Base-by-base conservation (phyloP, 1,284 basidiomycete species). In the Vanrija sp. region DNA sequence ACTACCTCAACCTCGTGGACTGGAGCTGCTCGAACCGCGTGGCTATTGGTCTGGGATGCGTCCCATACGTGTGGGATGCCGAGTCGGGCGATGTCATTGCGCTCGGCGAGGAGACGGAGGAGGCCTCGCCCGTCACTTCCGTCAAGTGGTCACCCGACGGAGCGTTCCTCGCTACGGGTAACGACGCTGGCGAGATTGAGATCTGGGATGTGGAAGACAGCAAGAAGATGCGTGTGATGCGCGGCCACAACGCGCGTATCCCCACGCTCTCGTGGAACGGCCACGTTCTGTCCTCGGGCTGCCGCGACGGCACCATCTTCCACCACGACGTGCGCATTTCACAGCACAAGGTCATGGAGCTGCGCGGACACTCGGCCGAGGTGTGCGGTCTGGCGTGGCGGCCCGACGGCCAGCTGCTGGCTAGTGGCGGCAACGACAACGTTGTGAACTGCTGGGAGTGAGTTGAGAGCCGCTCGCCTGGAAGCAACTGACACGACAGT, bases 401-500 rank as follows among this genome's bases (percentile, higher is more conserved):
- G 41, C 69, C 78, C 3, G 89, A 91, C 60, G 89, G 89, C 0
- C 86, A 92, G 71, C 78, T 94, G n/a, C 80, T 97, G 25, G 94
- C 93, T 0, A 90, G 87, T 62, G 93, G 94, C 6, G 92, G 91
- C 0, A 96, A 97, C 72, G 94, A 97, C 74, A 96, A 97, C 63
- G 89, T 95, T 16, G 91, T 97, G 52, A 95, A 96, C 70, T 87
- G 95, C 50, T 97, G 93, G 94, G 94, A 97, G 73, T 75, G 63
- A 68, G 74, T 73, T 18, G 16, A 6, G 18, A 15, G 4, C 47
- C 12, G 24, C n/a, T 23, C 16, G 19, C 15, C 16, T 24, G 22
- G 16, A 24, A 4, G 3, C 22, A 31, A 35, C 54, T 57, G 49
- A 59, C 24, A 6, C 31, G 2, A 2, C 47, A 75, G 73, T 66